Percentiles rank a stretch among this genome's conserved stretches.
These are phyloP conservation scores for Colletotrichum liaoningense DNA, from an alignment of 2,329 filamentous ascomycete species.

Conservation along the genomic window DNA sequence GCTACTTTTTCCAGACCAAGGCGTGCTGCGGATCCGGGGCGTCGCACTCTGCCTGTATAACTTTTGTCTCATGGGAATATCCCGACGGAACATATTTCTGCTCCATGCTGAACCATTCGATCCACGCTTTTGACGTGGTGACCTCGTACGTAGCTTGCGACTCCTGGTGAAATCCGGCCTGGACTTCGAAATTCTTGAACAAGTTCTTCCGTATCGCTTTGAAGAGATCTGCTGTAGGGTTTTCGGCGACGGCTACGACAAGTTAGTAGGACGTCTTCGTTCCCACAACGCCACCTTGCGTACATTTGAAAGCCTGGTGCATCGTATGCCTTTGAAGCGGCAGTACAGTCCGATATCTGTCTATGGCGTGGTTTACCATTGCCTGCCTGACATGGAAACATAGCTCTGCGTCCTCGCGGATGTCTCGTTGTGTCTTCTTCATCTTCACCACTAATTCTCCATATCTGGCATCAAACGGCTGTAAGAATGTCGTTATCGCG, in stretches of 20 bases:
- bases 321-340: slow-evolving; percentile 32
- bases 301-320: slow-evolving; percentile 22
- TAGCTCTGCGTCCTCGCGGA: slow-evolving; percentile 36
- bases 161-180: slow-evolving; percentile 42
- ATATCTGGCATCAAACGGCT: slow-evolving; percentile 36
- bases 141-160: slow-evolving; percentile 41
- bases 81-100: slow-evolving; percentile 41
- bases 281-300: neutral
- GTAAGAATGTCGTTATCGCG: slow-evolving; percentile 13
- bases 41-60: slow-evolving; percentile 42
- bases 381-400: slow-evolving; percentile 34
- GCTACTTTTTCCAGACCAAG: slow-evolving; percentile 42
- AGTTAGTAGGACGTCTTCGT: neutral
- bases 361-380: slow-evolving; percentile 33
- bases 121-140: slow-evolving; percentile 41
- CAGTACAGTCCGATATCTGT: slow-evolving; percentile 30
- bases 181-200: slow-evolving; percentile 39
- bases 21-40: slow-evolving; percentile 43
- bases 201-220: slow-evolving; percentile 39
- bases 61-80: slow-evolving; percentile 35
- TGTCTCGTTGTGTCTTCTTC: slow-evolving; percentile 28
- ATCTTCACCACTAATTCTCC: slow-evolving; percentile 37
- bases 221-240: slow-evolving; percentile 26
- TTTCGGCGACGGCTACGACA: slow-evolving; percentile 16
- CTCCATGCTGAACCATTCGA: slow-evolving; percentile 41